These are phyloP conservation scores for Paralagenidium karlingii DNA, from an alignment of 352 stramenopile genomes.

Conservation along the genomic window DNA sequence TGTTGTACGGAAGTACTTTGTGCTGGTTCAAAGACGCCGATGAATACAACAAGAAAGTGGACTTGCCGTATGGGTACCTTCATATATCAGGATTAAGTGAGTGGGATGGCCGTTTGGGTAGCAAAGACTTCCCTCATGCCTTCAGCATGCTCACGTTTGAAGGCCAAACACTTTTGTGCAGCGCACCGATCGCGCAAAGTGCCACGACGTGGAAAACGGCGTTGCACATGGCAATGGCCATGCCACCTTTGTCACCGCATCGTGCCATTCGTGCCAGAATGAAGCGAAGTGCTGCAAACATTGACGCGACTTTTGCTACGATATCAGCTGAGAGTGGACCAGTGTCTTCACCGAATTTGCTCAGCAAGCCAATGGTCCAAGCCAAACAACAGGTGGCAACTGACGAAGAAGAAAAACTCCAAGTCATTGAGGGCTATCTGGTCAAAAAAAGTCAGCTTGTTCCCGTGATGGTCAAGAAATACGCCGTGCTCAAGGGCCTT, in stretches of 20 bases:
- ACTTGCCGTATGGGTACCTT: constrained; percentile 38
- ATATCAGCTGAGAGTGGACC: too few species aligned
- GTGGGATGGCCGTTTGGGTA: constrained; percentile 45
- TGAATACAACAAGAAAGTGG: constrained; percentile 27
- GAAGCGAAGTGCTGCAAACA: constrained; percentile 16
- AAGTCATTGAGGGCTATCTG: constrained; percentile 36
- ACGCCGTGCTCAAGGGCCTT: constrained; percentile 29
- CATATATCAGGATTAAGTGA: constrained; percentile 46
- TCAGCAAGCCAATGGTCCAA: background rate
- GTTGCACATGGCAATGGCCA: constrained; percentile 57
- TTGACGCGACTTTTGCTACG: background rate
- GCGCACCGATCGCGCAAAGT: constrained; percentile 44
- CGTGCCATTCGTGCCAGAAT: constrained; percentile 45
- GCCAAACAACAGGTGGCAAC: too few species aligned
- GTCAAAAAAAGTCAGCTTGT: constrained; percentile 31
- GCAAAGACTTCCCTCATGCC: constrained; percentile 28
- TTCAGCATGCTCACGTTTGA: constrained; percentile 57
- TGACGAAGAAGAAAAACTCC: constrained; percentile 1
- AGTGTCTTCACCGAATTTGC: too few species aligned
- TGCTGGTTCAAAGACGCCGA: constrained; percentile 74
- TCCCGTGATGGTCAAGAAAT: constrained; percentile 50
- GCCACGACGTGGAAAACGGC: constrained; percentile 55
- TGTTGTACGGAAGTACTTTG: constrained; percentile 61
- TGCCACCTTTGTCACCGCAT: constrained; percentile 63
- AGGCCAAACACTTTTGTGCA: constrained; percentile 48